Conservation (phyloP, 2,329 filamentous ascomycete species). For the Nannizziopsis arthrosporioides region DNA sequence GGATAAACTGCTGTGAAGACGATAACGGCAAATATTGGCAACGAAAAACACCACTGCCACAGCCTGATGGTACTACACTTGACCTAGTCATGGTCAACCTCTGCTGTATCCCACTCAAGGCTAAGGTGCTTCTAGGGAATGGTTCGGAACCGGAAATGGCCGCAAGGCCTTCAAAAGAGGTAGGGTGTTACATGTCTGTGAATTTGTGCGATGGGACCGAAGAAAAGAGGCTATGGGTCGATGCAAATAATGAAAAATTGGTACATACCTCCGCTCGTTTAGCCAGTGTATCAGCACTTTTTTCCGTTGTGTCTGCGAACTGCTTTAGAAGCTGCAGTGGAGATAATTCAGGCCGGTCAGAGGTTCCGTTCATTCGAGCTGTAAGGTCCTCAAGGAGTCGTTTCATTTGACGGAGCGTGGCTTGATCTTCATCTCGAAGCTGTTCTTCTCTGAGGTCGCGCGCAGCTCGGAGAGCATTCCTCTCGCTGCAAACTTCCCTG, state of each 20-base stretch:
- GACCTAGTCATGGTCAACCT: constrained; percentile 17
- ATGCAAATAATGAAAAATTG: constrained; percentile 5
- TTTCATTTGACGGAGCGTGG: constrained; percentile 33
- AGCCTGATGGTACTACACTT: constrained; percentile 13
- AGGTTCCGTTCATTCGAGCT: constrained; percentile 25
- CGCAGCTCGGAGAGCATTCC: constrained; percentile 30
- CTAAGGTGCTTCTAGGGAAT: not conserved
- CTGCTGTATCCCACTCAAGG: constrained; percentile 5
- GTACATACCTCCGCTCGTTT: constrained; percentile 34
- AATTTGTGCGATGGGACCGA: not conserved
- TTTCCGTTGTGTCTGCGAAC: constrained; percentile 46
- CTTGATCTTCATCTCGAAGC: constrained; percentile 32
- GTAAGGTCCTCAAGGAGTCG: constrained; percentile 31
- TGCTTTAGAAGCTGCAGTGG: constrained; percentile 31
- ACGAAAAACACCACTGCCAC: constrained; percentile 17
- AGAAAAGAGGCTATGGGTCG: not conserved
- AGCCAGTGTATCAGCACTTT: constrained; percentile 37
- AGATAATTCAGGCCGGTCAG: constrained; percentile 27
- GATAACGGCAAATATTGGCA: constrained; percentile 11
- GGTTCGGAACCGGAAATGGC: not conserved
- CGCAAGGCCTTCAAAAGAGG: not conserved
- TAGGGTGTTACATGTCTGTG: not conserved
- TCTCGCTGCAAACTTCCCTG: constrained; percentile 29
- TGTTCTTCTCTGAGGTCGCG: constrained; percentile 30
- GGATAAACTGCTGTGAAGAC: constrained; percentile 15